Percentiles rank a stretch among this genome's conserved stretches.
These are phyloP conservation scores for Thuidium tamariscinum DNA, from an alignment of 225 moss, liverwort and hornwort species.

Conservation along the genomic window DNA sequence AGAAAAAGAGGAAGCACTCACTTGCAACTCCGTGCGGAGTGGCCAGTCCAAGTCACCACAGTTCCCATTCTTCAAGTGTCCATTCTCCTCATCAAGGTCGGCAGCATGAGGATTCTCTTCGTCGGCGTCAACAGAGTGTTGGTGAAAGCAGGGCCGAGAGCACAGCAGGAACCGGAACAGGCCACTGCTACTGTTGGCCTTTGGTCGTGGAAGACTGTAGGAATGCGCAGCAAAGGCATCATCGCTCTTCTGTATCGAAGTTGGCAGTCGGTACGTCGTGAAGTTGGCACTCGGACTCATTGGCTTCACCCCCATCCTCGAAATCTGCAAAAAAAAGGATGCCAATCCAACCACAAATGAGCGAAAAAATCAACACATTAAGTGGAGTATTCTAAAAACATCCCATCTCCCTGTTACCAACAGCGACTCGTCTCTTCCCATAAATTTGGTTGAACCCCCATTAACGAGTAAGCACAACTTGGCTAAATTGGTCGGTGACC, in stretches of 20 bases:
- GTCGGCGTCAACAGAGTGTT: conserved; percentile 33
- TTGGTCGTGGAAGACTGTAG: conserved; percentile 9
- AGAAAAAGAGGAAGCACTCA: neutral
- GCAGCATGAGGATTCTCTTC: conserved; percentile 7
- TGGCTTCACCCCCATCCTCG: conserved; percentile 28
- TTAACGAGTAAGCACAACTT: neutral
- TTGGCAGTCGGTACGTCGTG: conserved; percentile 23
- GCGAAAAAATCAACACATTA: neutral
- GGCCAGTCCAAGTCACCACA: neutral
- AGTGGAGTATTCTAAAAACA: neutral
- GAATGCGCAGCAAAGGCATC: neutral
- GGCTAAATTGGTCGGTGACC: neutral
- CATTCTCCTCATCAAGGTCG: neutral
- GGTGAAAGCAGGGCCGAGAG: conserved; percentile 42
- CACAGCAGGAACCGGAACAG: conserved; percentile 54
- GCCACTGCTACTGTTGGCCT: conserved; percentile 2
- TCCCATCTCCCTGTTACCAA: neutral
- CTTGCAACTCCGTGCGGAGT: conserved; percentile 25
- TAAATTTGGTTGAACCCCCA: neutral
- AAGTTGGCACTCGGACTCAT: conserved; percentile 48
- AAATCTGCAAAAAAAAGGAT: neutral
- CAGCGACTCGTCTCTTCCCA: neutral
- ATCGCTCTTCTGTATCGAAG: neutral
- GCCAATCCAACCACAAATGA: neutral
- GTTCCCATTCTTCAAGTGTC: conserved; percentile 2